Conservation (phyloP, 2,329 filamentous ascomycete species). For the Sporothrix brunneoviolacea region DNA sequence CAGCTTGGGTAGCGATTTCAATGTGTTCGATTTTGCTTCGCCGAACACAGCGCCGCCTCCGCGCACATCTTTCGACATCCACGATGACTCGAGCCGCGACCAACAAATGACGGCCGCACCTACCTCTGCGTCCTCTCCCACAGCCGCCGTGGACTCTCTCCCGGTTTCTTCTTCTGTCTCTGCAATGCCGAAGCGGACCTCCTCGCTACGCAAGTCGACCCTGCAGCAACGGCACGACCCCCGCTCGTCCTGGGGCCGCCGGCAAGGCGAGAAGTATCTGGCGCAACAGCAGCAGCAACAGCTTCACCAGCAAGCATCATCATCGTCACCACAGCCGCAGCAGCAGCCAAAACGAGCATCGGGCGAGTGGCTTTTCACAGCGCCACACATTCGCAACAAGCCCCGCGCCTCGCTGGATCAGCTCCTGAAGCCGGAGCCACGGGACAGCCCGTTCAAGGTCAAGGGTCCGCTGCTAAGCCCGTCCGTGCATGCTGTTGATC, state of each 20-base stretch:
- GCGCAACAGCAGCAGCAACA: constrained; percentile 41
- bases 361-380: constrained; percentile 32
- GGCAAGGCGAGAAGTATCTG: constrained; percentile 51
- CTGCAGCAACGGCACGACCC: constrained; percentile 75
- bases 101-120: constrained; percentile 42
- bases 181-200: constrained; percentile 56
- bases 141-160: constrained; percentile 7
- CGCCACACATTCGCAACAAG: constrained; percentile 53
- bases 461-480: constrained; percentile 46
- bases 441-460: constrained; percentile 58
- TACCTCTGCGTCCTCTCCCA: constrained; percentile 11
- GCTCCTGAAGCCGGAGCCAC: constrained; percentile 56
- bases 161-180: constrained; percentile 34
- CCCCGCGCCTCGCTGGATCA: constrained; percentile 75
- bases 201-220: constrained; percentile 78
- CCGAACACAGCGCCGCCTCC: constrained; percentile 31
- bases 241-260: constrained; percentile 55
- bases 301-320: constrained; percentile 26
- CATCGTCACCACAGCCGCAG: constrained; percentile 1
- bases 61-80: constrained; percentile 40
- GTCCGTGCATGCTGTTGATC: constrained; percentile 45
- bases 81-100: constrained; percentile 37
- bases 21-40: constrained; percentile 59
- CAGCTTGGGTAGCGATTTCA: constrained; percentile 58
- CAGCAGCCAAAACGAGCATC: constrained; percentile 11